Percentiles rank a stretch among this genome's conserved stretches.
These are phyloP conservation scores for Fraxinus greggii DNA, from an alignment of 305 asterid genomes.

Conservation along the genomic window DNA sequence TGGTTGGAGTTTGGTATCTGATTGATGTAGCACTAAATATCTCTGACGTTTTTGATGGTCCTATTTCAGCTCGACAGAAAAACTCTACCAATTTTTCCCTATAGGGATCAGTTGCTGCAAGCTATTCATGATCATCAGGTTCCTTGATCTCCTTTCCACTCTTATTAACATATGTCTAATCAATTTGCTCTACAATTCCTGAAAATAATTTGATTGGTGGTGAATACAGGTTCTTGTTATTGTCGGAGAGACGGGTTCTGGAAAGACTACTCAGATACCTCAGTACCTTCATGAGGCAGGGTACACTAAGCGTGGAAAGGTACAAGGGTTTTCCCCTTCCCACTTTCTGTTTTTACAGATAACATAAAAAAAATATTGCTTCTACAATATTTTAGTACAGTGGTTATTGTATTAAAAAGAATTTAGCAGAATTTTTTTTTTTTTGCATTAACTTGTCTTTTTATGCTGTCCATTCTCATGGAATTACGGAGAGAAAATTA, in stretches of 20 bases:
- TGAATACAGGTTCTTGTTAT: constrained; percentile 74
- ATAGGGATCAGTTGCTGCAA: constrained; percentile 72
- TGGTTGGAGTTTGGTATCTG: constrained; percentile 2
- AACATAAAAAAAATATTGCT: neutral
- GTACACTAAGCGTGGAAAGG: constrained; percentile 76
- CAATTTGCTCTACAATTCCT: neutral
- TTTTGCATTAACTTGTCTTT: neutral
- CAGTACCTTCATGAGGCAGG: constrained; percentile 98
- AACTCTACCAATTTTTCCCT: constrained; percentile 79
- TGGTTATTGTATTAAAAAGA: constrained; percentile 6
- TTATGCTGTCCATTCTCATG: constrained; percentile 5
- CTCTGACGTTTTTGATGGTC: constrained; percentile 28
- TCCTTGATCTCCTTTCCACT: constrained; percentile 11
- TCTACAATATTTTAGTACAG: constrained; percentile 4
- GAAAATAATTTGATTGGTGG: constrained; percentile 12
- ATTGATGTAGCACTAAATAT: constrained; percentile 1
- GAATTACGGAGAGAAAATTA: constrained; percentile 8
- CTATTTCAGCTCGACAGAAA: constrained; percentile 64
- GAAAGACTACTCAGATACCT: constrained; percentile 95
- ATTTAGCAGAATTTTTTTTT: constrained; percentile 2
- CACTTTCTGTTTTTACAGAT: constrained; percentile 12
- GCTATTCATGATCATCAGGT: constrained; percentile 84
- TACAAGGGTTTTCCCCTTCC: constrained; percentile 22
- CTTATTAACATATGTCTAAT: constrained; percentile 5
- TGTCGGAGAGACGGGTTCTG: constrained; percentile 97